Conservation (phyloP, 176 grass and related monocot species). For the Cymbopogon citratus region DNA sequence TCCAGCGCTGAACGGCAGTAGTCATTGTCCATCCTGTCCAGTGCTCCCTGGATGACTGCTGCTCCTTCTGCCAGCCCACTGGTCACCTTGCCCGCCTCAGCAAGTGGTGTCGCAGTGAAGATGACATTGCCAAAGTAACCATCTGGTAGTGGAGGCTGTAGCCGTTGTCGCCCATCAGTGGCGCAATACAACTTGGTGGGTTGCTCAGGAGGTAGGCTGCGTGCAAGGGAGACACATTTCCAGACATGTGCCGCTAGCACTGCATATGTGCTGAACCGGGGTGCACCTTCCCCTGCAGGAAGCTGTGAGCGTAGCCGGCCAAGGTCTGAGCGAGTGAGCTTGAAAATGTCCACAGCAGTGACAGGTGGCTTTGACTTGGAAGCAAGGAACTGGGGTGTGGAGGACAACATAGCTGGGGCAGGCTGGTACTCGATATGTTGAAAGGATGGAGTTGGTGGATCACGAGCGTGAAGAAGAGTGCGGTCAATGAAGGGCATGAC, state of each 20-base stretch:
- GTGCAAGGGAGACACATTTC: conserved; percentile 71
- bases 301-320: conserved; percentile 32
- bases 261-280: conserved; percentile 47
- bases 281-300: conserved; percentile 15
- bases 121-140: conserved; percentile 96
- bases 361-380: conserved; percentile 25
- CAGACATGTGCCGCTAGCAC: conserved; percentile 78
- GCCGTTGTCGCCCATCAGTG: conserved; percentile 62
- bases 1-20: conserved; percentile 80
- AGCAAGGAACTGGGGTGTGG: background rate
- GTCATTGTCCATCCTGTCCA: conserved; percentile 56
- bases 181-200: conserved; percentile 76
- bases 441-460: conserved; percentile 62
- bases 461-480: conserved; percentile 54
- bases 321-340: conserved; percentile 51
- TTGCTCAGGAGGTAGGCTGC: conserved; percentile 54
- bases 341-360: conserved; percentile 76
- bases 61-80: conserved; percentile 29
- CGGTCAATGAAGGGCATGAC: conserved; percentile 64
- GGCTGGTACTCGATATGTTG: conserved; percentile 80
- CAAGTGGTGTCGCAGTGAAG: conserved; percentile 79
- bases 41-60: conserved; percentile 55
- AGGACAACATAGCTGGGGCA: conserved; percentile 54
- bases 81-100: conserved; percentile 49
- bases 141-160: conserved; percentile 58